Conservation (phyloP, 176 grass and related monocot species). For the Musa troglodytarum region DNA sequence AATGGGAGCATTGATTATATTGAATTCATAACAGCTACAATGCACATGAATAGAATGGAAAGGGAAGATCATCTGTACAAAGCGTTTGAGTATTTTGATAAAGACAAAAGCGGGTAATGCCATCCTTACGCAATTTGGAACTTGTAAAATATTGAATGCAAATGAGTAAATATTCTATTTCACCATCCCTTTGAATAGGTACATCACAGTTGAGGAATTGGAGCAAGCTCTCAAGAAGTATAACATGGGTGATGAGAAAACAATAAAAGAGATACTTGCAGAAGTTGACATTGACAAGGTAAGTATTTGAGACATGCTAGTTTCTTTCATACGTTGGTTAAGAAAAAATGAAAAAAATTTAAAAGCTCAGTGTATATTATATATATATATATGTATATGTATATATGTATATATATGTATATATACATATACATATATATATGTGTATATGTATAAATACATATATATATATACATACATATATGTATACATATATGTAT, state of each 20-base stretch:
- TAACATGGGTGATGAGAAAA: slow-evolving; percentile 95
- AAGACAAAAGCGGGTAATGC: slow-evolving; percentile 88
- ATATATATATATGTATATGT: too few species aligned
- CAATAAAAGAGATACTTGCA: slow-evolving; percentile 90
- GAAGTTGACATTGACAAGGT: slow-evolving; percentile 96
- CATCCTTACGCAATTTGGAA: background rate
- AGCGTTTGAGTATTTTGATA: slow-evolving; percentile 97
- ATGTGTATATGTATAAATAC: too few species aligned
- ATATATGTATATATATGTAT: too few species aligned
- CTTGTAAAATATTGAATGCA: background rate
- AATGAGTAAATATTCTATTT: slow-evolving; percentile 19
- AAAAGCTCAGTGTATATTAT: too few species aligned
- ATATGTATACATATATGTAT: too few species aligned
- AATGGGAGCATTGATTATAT: slow-evolving; percentile 91
- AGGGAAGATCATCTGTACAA: slow-evolving; percentile 92
- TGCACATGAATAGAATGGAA: slow-evolving; percentile 98
- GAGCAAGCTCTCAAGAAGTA: slow-evolving; percentile 91
- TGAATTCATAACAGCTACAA: slow-evolving; percentile 90
- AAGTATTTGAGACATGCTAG: slow-evolving; percentile 15
- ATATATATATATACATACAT: too few species aligned
- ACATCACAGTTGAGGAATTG: slow-evolving; percentile 86
- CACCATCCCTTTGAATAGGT: slow-evolving; percentile 37
- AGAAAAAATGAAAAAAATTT: too few species aligned
- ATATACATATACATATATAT: too few species aligned
- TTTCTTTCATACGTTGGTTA: background rate